These are phyloP conservation scores for Fomitopsis palustris DNA, from an alignment of 1,284 basidiomycete species.

Conservation along the genomic window DNA sequence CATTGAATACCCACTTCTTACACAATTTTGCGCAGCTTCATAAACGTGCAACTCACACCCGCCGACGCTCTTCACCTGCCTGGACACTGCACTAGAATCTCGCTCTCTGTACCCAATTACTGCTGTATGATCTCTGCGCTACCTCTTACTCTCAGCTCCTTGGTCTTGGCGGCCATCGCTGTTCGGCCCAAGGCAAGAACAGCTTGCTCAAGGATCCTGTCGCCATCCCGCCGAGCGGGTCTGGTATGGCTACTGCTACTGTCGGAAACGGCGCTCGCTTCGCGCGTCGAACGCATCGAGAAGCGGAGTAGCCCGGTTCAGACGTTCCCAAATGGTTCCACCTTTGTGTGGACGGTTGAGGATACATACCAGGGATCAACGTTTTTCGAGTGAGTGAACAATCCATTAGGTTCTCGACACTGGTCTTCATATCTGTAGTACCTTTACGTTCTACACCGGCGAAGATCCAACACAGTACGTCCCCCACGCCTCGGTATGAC, in stretches of 20 bases:
- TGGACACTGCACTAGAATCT: neutral
- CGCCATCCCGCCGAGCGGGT: neutral
- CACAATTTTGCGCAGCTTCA: neutral
- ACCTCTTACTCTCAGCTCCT: slow-evolving; percentile 16
- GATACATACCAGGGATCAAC: slow-evolving; percentile 31
- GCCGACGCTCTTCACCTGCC: neutral
- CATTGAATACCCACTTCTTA: neutral
- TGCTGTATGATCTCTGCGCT: slow-evolving; percentile 16
- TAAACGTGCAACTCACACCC: neutral
- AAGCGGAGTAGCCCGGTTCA: slow-evolving; percentile 21
- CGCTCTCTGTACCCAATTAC: neutral
- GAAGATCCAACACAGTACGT: slow-evolving; percentile 65
- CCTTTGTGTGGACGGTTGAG: slow-evolving; percentile 34
- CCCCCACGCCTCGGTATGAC: neutral
- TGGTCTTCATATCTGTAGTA: slow-evolving; percentile 31
- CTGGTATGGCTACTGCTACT: slow-evolving; percentile 11
- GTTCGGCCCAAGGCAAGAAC: neutral
- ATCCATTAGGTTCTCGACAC: neutral
- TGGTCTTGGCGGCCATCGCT: slow-evolving; percentile 9
- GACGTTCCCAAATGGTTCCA: slow-evolving; percentile 23
- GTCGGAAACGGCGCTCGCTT: slow-evolving; percentile 9
- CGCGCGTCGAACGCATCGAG: slow-evolving; percentile 9
- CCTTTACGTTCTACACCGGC: slow-evolving; percentile 56
- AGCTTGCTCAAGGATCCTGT: neutral
- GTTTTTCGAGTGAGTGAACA: slow-evolving; percentile 33